Evolutionary conservation across 441 rosid genomes (phyloP).

Genomic region (Croton setiger): DNA sequence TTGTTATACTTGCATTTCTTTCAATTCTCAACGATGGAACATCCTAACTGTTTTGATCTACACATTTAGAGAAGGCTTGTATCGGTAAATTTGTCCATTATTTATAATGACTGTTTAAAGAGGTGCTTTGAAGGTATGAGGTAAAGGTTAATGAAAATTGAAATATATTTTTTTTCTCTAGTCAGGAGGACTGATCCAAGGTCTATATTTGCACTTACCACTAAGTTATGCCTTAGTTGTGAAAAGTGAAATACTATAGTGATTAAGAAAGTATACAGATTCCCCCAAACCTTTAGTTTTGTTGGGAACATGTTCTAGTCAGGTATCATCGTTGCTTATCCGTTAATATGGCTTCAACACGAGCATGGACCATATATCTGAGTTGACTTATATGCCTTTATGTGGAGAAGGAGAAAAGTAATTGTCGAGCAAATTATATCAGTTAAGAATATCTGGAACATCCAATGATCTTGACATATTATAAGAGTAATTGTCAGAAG

Average conservation of each 20-base stretch:
- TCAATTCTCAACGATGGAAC: background rate
- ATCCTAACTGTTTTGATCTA: slow-evolving; percentile 4
- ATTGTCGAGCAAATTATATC: slow-evolving; percentile 1
- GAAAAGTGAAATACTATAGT: background rate
- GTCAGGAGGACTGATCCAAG: no score
- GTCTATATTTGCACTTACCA: no score
- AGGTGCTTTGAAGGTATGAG: background rate
- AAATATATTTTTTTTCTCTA: no score
- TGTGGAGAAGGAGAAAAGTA: slow-evolving; percentile 5
- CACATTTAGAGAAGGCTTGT: background rate
- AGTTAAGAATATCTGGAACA: background rate
- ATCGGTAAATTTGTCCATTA: background rate
- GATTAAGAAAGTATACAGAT: background rate
- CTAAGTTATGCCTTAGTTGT: no score
- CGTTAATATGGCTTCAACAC: background rate
- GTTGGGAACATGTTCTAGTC: slow-evolving; percentile 2
- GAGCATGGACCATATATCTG: background rate
- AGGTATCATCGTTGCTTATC: background rate
- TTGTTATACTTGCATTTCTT: slow-evolving; percentile 10
- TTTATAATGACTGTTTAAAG: background rate
- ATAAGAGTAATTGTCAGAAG: slow-evolving; percentile 2
- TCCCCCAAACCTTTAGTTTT: background rate
- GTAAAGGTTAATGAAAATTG: no score
- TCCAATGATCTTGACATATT: background rate
- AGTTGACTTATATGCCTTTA: background rate